Evolutionary conservation across 1,139 yeast genomes (phyloP).

Genomic region (Hanseniaspora uvarum): DNA sequence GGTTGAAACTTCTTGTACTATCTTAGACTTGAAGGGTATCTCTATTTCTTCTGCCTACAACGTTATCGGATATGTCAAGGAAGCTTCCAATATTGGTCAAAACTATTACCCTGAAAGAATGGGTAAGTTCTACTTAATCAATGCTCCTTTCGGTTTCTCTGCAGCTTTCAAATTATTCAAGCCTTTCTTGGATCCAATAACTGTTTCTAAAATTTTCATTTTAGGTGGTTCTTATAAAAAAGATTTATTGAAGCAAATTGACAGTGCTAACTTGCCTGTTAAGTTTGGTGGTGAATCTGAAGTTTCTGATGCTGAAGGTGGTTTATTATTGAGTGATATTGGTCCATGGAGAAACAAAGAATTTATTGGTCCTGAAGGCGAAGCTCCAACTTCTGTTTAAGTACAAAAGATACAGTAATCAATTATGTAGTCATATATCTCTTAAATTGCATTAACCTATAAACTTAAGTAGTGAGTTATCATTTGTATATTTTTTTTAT

Average conservation of each 20-base stretch:
- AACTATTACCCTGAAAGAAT: constrained; percentile 98
- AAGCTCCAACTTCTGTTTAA: constrained; percentile 53
- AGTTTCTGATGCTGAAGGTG: constrained; percentile 57
- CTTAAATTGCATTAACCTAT: background rate
- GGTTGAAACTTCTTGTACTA: constrained; percentile 92
- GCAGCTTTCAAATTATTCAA: constrained; percentile 84
- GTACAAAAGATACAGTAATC: background rate
- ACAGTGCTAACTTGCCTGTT: constrained; percentile 79
- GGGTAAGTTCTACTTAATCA: constrained; percentile 93
- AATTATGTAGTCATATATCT: background rate
- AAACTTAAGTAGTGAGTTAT: background rate
- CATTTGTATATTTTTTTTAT: background rate
- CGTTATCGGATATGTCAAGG: constrained; percentile 79
- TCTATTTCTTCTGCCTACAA: constrained; percentile 73
- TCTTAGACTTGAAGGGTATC: constrained; percentile 88
- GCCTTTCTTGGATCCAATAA: constrained; percentile 92
- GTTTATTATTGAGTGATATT: constrained; percentile 75
- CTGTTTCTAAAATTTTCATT: constrained; percentile 91
- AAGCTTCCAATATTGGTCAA: constrained; percentile 90
- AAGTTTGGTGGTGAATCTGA: constrained; percentile 81
- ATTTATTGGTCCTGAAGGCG: constrained; percentile 79
- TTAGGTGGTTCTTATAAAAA: constrained; percentile 68
- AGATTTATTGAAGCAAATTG: constrained; percentile 83
- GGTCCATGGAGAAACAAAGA: constrained; percentile 96
- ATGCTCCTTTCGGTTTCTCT: constrained; percentile 95